Evolutionary conservation across 768 basidiomycete genomes (phyloP).

Genomic region (Trichaptum fuscoviolaceum): DNA sequence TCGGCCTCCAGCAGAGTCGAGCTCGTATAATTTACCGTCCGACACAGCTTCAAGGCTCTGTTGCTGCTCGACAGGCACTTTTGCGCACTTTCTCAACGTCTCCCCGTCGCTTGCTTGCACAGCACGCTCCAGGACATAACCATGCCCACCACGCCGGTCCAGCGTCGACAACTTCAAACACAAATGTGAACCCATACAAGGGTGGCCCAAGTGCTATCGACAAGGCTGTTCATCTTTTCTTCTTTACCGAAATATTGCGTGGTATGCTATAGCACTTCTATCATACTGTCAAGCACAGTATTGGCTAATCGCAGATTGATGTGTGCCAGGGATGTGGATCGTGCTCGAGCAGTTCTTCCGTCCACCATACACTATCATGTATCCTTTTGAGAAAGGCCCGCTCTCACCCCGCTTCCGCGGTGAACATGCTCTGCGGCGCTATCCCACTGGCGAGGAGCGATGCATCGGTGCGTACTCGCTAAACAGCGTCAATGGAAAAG

Average conservation of each 20-base stretch:
- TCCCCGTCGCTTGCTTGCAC: background rate
- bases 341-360: slow-evolving; percentile 89
- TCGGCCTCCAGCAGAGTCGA: background rate
- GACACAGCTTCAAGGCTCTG: background rate
- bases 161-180: slow-evolving; percentile 27
- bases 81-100: background rate
- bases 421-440: slow-evolving; percentile 93
- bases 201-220: slow-evolving; percentile 86
- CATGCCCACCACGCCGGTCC: background rate
- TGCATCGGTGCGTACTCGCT: slow-evolving; percentile 77
- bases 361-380: slow-evolving; percentile 97
- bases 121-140: background rate
- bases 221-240: slow-evolving; percentile 95
- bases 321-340: slow-evolving; percentile 87
- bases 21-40: background rate
- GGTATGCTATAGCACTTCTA: slow-evolving; percentile 45
- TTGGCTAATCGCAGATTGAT: background rate
- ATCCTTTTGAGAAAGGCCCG: slow-evolving; percentile 97
- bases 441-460: slow-evolving; percentile 96
- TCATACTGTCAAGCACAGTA: background rate
- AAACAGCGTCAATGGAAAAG: slow-evolving; percentile 5
- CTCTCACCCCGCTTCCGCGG: slow-evolving; percentile 97
- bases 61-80: background rate
- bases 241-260: slow-evolving; percentile 97
- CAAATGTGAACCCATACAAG: slow-evolving; percentile 63